Base-by-base conservation (phyloP, 257 asterid species). In the Osmanthus fragrans region DNA sequence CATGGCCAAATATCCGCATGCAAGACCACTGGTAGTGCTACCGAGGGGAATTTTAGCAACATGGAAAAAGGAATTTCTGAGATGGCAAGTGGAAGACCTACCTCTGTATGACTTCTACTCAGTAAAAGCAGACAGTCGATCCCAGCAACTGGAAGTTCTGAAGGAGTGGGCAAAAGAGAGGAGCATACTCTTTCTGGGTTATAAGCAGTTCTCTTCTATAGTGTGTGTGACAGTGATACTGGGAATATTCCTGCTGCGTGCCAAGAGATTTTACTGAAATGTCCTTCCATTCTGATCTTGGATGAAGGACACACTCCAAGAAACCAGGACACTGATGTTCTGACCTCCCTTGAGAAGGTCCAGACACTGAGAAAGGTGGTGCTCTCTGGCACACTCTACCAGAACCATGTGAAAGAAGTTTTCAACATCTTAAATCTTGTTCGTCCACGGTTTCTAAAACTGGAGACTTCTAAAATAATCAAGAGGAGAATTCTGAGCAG, bases 241-340 rank as follows among this genome's bases (percentile, higher is more conserved):
- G 84, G 92, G 56, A 76, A 76, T 33, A 45, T 82, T 79, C 87
- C 98, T 45, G 70, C 69, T 25, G 82, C 91, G 3, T 95, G 99
- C 82, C 97, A 87, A 74, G 82, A 81, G 72, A 87, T 90, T 78
- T 77, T 96, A 80, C 81, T 96, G 77, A 86, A 83, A 60, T 82
- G 88, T 73, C 99, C 99, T 0, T 70, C 92, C 1, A 93, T 96
- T 71, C 90, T 96, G 36, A 93, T 96, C 64, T 75, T 93, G 76
- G 99, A 96, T 71, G 99, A 96, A 87, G 99, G 99, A 4, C 99
- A 96, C 85, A 93, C 97, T 1, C 98, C 99, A 7, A 80, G 98
- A 73, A 96, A 96, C 82, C 93, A 87, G 79, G 98, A 93, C 65
- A 96, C 99, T 2, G 97, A 93, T 82, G 85, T 96, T 49, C 76